A percentile compares a stretch with the other conserved stretches of the same genome.
These are phyloP conservation scores for Chaetomiaceae sp. DNA, from an alignment of 2,329 filamentous ascomycete species.

Conservation along the genomic window DNA sequence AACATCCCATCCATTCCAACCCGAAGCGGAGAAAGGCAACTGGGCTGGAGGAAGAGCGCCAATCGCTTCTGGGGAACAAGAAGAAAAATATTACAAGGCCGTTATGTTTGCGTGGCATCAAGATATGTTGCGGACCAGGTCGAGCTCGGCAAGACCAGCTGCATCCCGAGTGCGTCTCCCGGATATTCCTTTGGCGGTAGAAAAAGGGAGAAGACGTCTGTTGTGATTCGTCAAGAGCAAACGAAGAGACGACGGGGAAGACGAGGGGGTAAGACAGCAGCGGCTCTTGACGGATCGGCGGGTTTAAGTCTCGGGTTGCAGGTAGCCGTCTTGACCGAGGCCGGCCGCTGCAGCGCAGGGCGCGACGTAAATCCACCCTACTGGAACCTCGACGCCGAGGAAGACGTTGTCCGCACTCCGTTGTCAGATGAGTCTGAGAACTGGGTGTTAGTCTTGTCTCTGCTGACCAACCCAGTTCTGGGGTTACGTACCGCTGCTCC, in stretches of 20 bases:
- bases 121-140: not conserved
- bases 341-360: not conserved
- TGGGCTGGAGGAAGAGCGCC: slow-evolving; percentile 6
- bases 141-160: not conserved
- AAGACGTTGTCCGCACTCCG: slow-evolving; percentile 22
- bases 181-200: not conserved
- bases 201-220: no score
- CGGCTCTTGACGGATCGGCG: not conserved
- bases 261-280: not conserved
- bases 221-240: not conserved
- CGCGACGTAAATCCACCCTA: slow-evolving; percentile 8
- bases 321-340: not conserved
- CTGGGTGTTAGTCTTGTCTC: not conserved
- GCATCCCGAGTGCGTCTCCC: not conserved
- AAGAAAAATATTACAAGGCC: slow-evolving; percentile 18
- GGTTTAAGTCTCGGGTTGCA: not conserved
- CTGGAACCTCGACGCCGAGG: slow-evolving; percentile 25
- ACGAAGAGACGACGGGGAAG: not conserved
- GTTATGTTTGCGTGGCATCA: not conserved
- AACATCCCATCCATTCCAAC: no score
- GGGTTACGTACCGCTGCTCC: slow-evolving; percentile 55
- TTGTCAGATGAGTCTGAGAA: slow-evolving; percentile 27
- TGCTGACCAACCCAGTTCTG: not conserved
- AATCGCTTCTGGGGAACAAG: slow-evolving; percentile 5
- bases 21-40: not conserved